Evolutionary conservation across 1,284 basidiomycete genomes (phyloP).

Genomic region (Tilletia walkeri): DNA sequence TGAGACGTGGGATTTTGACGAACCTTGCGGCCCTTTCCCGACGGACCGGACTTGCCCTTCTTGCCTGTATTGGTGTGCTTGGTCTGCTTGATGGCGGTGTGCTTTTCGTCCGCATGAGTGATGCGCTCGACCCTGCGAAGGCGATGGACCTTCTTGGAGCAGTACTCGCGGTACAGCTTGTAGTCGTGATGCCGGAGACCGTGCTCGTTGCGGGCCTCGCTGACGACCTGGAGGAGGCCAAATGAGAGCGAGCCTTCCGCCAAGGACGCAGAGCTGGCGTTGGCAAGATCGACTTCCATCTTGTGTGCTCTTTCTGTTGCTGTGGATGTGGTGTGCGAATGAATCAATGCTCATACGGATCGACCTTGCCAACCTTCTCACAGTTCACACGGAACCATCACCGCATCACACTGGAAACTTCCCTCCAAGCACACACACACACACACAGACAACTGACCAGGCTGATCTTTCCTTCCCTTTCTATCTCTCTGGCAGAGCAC

Average conservation of each 20-base stretch:
- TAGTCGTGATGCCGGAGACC: constrained; percentile 86
- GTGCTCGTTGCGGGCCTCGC: constrained; percentile 85
- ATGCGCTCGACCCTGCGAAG: constrained; percentile 76
- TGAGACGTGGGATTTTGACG: neutral
- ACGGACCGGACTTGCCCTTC: constrained; percentile 17
- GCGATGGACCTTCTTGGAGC: constrained; percentile 82
- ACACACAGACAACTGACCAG: too few relatives aligned
- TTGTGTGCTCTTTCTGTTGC: neutral
- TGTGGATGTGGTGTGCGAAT: neutral
- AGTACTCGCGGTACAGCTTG: constrained; percentile 75
- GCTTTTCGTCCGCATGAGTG: constrained; percentile 63
- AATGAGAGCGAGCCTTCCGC: constrained; percentile 31
- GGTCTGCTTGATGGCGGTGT: constrained; percentile 27
- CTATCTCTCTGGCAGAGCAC: too few relatives aligned
- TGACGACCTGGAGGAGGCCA: constrained; percentile 74
- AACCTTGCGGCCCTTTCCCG: constrained; percentile 19
- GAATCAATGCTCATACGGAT: too few relatives aligned
- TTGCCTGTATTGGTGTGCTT: constrained; percentile 27
- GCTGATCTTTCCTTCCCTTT: too few relatives aligned
- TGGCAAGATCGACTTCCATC: constrained; percentile 28
- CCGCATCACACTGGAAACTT: too few relatives aligned
- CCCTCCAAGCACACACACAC: too few relatives aligned
- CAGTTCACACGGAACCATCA: too few relatives aligned
- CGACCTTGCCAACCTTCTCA: too few relatives aligned
- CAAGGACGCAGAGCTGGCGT: constrained; percentile 18